Evolutionary conservation across 179 eudicot genomes (phyloP), one percentile per base, ranked within the genome.

Genomic region (Nepenthes alata): DNA sequence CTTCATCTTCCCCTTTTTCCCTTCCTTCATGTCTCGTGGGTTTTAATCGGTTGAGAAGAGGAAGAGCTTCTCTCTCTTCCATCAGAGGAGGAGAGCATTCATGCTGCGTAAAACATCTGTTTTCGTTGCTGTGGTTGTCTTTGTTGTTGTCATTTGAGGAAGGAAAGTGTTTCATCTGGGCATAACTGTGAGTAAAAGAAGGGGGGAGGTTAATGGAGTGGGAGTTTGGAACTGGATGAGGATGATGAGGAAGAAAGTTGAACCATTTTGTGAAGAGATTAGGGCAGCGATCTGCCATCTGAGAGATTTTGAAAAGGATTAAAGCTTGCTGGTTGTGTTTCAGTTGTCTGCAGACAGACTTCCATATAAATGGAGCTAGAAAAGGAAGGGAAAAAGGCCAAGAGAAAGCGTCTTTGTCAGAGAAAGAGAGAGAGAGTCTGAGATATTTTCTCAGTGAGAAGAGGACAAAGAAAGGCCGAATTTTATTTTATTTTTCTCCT

Each of bases 31-130:
- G 56, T 59, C 62, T n/a, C 44, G 77, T 13, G 57, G 47, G 35
- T 12, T 7, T 11, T 6, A 78, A 61, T 68, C 49, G 62, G 75
- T 78, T 73, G 15, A 79, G 74, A 11, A 84, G 84, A 51, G 88
- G 88, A 37, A 80, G 88, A 15, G 88, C 83, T 61, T 76, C 75
- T 56, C 36, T 57, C 35, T 49, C 45, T 3, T 14, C 41, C 10
- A 41, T 41, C 5, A 4, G 2, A 41, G 45, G 45, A 41, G 45
- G 45, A 41, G 45, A 75, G 70, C 9, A 64, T 67, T 4, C 72
- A 5, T 47, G 80, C 37, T 37, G 80, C 74, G 4, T 74, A 67
- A 35, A 61, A 50, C 10, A n/a, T 39, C 14, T 68, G 62, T 15
- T 47, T 1, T 2, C 47, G 58, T 70, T 5, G 64, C 25, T 15